phyloP scores from a whole-genome alignment of 2,329 filamentous ascomycete species.

The Ciborinia camelliae region DNA sequence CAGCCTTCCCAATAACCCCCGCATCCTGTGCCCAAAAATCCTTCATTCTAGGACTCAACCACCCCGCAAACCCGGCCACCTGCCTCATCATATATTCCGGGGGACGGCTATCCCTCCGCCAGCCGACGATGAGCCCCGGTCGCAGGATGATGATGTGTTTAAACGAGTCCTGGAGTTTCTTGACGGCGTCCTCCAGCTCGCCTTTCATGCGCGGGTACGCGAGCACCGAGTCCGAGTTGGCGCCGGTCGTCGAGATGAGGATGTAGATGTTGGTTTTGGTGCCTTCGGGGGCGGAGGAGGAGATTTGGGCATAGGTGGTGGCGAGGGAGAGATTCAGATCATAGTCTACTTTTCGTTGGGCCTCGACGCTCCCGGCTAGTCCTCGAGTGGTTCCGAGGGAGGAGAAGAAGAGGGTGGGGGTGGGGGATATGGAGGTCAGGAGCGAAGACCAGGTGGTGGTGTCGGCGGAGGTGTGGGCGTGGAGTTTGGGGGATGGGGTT shows the following conservation, averaged over 20 bases:
- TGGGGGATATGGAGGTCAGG: constrained; percentile 42
- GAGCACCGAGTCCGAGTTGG: constrained; percentile 51
- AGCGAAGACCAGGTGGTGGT: constrained; percentile 63
- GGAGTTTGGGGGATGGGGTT: constrained; percentile 52
- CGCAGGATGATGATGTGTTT: constrained; percentile 74
- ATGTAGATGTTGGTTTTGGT: constrained; percentile 68
- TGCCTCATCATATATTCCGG: constrained; percentile 55
- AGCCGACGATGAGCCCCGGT: constrained; percentile 73
- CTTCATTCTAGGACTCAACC: constrained; percentile 53
- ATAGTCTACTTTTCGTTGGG: constrained; percentile 84
- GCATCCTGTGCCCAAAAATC: constrained; percentile 65
- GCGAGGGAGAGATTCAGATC: constrained; percentile 81
- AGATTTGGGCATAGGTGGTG: constrained; percentile 34
- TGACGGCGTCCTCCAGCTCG: constrained; percentile 77
- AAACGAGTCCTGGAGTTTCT: constrained; percentile 59
- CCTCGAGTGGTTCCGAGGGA: constrained; percentile 76
- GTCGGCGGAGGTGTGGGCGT: constrained; percentile 64
- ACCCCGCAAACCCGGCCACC: constrained; percentile 54
- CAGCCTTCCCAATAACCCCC: constrained; percentile 55
- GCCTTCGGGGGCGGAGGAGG: constrained; percentile 57
- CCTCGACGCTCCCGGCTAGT: constrained; percentile 69
- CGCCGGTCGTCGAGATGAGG: constrained; percentile 40
- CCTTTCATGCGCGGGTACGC: constrained; percentile 73
- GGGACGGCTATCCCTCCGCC: constrained; percentile 58
- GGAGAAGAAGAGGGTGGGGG: constrained; percentile 67